Conservation (phyloP, 108 stramenopile genomes). For the Licmophora abbreviata region DNA sequence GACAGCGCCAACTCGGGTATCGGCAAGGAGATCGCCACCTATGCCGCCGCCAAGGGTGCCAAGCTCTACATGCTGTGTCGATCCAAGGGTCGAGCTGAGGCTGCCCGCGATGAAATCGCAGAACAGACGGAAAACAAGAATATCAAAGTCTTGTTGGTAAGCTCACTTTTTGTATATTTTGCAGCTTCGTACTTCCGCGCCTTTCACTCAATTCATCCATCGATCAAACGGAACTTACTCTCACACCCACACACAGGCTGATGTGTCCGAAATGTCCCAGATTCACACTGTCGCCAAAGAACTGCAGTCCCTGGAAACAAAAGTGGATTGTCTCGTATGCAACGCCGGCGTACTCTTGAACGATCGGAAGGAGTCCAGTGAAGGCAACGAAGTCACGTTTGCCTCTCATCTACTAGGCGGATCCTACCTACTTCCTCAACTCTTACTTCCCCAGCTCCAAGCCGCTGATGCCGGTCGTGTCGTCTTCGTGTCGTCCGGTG, state of each 20-base stretch:
- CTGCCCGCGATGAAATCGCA: constrained; percentile 64
- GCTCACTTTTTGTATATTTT: too few species aligned
- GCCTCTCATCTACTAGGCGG: constrained; percentile 80
- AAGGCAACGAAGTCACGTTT: constrained; percentile 85
- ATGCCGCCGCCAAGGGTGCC: constrained; percentile 76
- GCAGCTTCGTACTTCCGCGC: not conserved
- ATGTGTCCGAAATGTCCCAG: constrained; percentile 57
- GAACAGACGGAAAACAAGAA: constrained; percentile 44
- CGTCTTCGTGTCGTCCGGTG: constrained; percentile 60
- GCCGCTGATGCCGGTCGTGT: constrained; percentile 40
- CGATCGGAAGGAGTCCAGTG: constrained; percentile 61
- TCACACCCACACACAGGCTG: too few species aligned
- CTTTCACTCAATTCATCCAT: too few species aligned
- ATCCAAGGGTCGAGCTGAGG: constrained; percentile 71
- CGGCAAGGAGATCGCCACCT: constrained; percentile 79
- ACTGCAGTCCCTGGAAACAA: constrained; percentile 44
- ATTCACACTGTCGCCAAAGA: constrained; percentile 45
- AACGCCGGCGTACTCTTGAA: constrained; percentile 89
- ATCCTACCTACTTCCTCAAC: constrained; percentile 66
- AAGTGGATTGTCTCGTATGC: constrained; percentile 82
- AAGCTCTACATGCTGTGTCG: constrained; percentile 90
- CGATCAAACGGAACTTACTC: too few species aligned
- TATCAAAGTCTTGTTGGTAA: constrained; percentile 44
- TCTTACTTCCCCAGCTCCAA: constrained; percentile 56
- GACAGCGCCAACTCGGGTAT: constrained; percentile 76